Percentiles rank a stretch among this genome's conserved stretches.
Evolutionary conservation across 257 asterid genomes (phyloP).

Genomic region (Lantana camara): DNA sequence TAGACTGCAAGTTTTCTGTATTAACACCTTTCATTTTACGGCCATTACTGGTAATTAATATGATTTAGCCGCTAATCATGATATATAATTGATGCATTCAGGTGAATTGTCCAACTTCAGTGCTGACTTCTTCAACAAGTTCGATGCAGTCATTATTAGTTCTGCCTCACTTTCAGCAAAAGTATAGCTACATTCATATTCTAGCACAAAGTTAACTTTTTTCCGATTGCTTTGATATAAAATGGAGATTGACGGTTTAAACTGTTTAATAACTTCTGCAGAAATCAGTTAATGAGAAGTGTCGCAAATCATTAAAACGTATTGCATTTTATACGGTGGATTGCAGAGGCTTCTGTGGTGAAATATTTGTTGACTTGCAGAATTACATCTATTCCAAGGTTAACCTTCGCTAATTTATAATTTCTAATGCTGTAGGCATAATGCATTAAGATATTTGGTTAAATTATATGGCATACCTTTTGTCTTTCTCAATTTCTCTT

Average conservation of each 20-base stretch:
- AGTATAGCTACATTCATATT: slow-evolving; percentile 35
- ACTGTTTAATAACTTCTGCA: slow-evolving; percentile 41
- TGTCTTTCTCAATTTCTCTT: slow-evolving; percentile 17
- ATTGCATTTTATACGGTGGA: slow-evolving; percentile 86
- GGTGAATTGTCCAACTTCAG: slow-evolving; percentile 51
- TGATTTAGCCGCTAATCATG: slow-evolving; percentile 18
- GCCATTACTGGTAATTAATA: not conserved
- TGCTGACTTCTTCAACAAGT: slow-evolving; percentile 57
- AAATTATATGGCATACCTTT: slow-evolving; percentile 8
- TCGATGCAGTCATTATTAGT: slow-evolving; percentile 62
- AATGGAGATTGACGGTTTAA: not conserved
- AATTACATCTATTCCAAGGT: slow-evolving; percentile 82
- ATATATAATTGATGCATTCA: slow-evolving; percentile 23
- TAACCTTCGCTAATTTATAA: not conserved
- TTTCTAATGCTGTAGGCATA: slow-evolving; percentile 8
- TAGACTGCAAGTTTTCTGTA: too few relatives aligned
- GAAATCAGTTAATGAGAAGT: slow-evolving; percentile 83
- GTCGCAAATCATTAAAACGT: slow-evolving; percentile 79
- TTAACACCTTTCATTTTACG: too few relatives aligned
- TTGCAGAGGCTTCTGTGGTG: slow-evolving; percentile 95
- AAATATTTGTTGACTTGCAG: slow-evolving; percentile 95
- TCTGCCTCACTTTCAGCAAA: slow-evolving; percentile 56
- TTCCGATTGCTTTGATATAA: slow-evolving; percentile 3
- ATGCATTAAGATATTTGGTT: slow-evolving; percentile 1
- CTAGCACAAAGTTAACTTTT: slow-evolving; percentile 5